Evolutionary conservation across 306 rosid genomes (phyloP).

Genomic region (Canavalia ensiformis): DNA sequence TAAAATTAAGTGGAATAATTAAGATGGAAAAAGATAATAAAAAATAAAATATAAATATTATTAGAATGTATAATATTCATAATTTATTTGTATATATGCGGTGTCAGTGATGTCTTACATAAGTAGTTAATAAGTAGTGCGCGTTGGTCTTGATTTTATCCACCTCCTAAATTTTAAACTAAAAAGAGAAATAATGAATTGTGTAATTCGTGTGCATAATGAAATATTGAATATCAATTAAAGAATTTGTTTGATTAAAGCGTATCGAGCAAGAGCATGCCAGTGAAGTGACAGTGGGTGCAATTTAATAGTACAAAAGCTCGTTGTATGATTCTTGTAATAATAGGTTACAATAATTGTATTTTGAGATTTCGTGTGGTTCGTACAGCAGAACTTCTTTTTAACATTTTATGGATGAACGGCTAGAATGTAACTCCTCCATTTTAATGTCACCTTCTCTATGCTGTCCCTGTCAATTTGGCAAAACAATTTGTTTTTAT

Average conservation of each 20-base stretch:
- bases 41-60: too few species aligned
- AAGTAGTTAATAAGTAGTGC: background rate
- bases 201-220: background rate
- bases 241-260: background rate
- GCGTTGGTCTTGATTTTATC: conserved; percentile 1
- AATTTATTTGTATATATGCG: too few species aligned
- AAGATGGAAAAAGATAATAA: too few species aligned
- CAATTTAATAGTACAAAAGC: background rate
- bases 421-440: background rate
- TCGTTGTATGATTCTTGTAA: background rate
- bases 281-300: background rate
- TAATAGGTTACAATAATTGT: background rate
- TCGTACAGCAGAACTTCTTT: background rate
- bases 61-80: too few species aligned
- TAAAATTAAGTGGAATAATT: too few species aligned
- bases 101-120: background rate
- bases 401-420: background rate
- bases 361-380: background rate
- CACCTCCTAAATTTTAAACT: background rate
- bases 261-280: conserved; percentile 1
- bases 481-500: conserved; percentile 21
- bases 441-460: conserved; percentile 6
- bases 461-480: conserved; percentile 28
- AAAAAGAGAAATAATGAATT: background rate
- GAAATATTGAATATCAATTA: background rate